A percentile compares a stretch with the other conserved stretches of the same genome.
These are phyloP conservation scores for Fusarium nodosum DNA, from an alignment of 2,329 filamentous ascomycete genomes.

Conservation along the genomic window DNA sequence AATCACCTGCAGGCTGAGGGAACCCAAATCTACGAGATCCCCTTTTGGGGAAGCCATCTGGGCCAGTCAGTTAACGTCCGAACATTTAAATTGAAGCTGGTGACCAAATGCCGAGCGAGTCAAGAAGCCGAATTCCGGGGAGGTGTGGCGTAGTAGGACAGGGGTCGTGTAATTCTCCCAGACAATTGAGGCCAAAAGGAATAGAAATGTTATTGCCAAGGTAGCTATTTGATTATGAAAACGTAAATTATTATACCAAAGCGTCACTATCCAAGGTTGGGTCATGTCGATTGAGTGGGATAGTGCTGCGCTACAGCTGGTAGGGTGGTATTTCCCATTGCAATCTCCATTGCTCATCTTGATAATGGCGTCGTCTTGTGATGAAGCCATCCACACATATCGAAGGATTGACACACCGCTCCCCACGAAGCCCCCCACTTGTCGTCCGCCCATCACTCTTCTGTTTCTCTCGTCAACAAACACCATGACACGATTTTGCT, in stretches of 20 bases:
- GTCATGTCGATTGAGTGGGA: conserved; percentile 40
- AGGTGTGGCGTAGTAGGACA: background rate
- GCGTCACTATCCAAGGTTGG: background rate
- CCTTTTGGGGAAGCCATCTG: conserved; percentile 23
- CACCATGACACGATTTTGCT: conserved; percentile 30
- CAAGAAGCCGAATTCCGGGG: conserved; percentile 33
- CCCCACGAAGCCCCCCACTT: conserved; percentile 47
- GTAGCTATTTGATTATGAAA: conserved; percentile 14
- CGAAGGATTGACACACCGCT: conserved; percentile 44
- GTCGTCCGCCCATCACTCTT: conserved; percentile 23
- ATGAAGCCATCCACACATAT: conserved; percentile 45
- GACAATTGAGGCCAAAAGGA: conserved; percentile 3
- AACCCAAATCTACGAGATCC: conserved; percentile 34
- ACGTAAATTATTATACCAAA: conserved; percentile 25
- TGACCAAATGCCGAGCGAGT: conserved; percentile 42
- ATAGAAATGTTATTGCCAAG: conserved; percentile 14
- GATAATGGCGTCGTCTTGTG: conserved; percentile 27
- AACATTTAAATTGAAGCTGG: conserved; percentile 8
- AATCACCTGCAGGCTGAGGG: conserved; percentile 46
- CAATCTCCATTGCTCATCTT: conserved; percentile 36
- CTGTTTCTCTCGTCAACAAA: conserved; percentile 27
- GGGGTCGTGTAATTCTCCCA: background rate
- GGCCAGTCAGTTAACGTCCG: conserved; percentile 12
- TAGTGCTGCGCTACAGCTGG: conserved; percentile 20
- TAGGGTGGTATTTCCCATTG: conserved; percentile 34